Evolutionary conservation across 78 protist species (phyloP).

Genomic region (Capsaspora owczarzaki): DNA sequence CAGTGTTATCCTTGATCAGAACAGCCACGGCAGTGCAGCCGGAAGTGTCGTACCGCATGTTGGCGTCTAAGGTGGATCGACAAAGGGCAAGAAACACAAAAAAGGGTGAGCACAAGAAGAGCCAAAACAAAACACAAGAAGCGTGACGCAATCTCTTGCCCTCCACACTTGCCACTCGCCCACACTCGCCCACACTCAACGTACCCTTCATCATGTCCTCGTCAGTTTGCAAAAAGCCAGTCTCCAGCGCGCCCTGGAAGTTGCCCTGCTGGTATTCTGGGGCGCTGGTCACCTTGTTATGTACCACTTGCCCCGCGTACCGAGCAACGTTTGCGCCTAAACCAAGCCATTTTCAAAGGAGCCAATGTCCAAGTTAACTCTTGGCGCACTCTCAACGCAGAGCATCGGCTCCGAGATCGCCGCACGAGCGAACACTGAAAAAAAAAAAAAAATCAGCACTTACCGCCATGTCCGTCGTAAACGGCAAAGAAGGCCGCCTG

Average conservation of each 20-base stretch:
- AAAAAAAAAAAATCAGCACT: background rate
- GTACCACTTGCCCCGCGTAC: background rate
- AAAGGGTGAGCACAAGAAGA: no score
- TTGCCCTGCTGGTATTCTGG: background rate
- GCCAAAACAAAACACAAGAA: no score
- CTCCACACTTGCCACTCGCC: no score
- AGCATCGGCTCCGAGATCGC: no score
- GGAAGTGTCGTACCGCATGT: background rate
- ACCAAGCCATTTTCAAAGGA: background rate
- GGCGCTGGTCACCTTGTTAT: background rate
- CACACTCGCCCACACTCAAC: no score
- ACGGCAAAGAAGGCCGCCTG: constrained; percentile 14
- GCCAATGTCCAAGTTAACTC: background rate
- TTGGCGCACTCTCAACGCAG: no score
- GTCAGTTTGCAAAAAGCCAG: background rate
- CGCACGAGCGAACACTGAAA: background rate
- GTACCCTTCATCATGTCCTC: background rate
- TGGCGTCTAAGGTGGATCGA: no score
- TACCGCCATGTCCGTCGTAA: constrained; percentile 12
- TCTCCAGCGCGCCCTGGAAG: background rate
- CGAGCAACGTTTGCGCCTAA: background rate
- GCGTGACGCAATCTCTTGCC: no score
- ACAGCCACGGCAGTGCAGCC: background rate
- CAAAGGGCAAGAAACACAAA: no score
- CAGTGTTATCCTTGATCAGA: background rate